phyloP scores from a whole-genome alignment of 2,329 filamentous ascomycete genomes.

The Beauveria rudraprayagi region DNA sequence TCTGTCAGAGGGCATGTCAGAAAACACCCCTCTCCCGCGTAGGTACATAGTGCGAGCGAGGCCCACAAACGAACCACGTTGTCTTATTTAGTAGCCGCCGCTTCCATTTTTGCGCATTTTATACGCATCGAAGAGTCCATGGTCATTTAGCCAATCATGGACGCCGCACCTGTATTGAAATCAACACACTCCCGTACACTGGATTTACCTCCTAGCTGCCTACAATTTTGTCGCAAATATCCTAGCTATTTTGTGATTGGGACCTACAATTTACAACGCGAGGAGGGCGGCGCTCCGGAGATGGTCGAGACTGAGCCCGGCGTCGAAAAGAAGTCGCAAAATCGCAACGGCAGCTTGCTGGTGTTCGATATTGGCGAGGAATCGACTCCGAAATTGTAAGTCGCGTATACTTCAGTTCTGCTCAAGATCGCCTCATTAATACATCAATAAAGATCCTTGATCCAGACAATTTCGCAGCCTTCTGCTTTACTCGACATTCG shows the following conservation, averaged over 20 bases:
- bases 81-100: not conserved
- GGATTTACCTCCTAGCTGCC: slow-evolving; percentile 65
- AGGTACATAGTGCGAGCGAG: not conserved
- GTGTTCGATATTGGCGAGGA: slow-evolving; percentile 45
- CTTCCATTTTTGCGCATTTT: not conserved
- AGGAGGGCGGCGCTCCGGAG: slow-evolving; percentile 20
- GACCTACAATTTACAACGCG: slow-evolving; percentile 68
- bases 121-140: not conserved
- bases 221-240: slow-evolving; percentile 61
- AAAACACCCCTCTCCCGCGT: too few species aligned
- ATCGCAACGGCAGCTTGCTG: slow-evolving; percentile 65
- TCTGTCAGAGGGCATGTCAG: too few species aligned
- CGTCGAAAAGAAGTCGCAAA: slow-evolving; percentile 40
- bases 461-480: slow-evolving; percentile 54
- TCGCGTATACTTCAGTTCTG: not conserved
- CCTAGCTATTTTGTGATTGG: slow-evolving; percentile 68
- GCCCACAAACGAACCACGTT: not conserved
- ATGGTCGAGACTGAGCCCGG: slow-evolving; percentile 17
- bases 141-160: not conserved
- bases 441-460: slow-evolving; percentile 34
- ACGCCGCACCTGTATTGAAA: not conserved
- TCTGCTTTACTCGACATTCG: slow-evolving; percentile 80
- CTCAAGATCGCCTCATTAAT: not conserved
- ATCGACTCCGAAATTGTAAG: slow-evolving; percentile 42
- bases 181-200: slow-evolving; percentile 32